Evolutionary conservation across 2,329 filamentous ascomycete species (phyloP).

Genomic region (Xylariaceae sp.): DNA sequence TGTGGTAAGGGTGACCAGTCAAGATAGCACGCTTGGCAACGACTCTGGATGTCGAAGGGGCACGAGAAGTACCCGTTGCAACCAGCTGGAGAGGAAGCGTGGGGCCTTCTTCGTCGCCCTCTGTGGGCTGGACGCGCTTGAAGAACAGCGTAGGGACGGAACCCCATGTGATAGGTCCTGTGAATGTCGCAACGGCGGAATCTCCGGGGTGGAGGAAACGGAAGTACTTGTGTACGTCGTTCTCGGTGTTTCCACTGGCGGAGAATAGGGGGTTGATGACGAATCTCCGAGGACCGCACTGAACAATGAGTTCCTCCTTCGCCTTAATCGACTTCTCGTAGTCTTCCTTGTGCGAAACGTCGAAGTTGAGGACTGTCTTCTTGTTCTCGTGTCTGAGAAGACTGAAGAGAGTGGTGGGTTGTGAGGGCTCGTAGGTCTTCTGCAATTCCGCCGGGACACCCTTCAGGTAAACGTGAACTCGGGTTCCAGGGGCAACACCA

Average conservation of each 20-base stretch:
- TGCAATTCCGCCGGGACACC: conserved; percentile 42
- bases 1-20: conserved; percentile 96
- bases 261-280: conserved; percentile 89
- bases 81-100: conserved; percentile 63
- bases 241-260: conserved; percentile 80
- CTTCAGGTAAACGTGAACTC: conserved; percentile 72
- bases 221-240: conserved; percentile 96
- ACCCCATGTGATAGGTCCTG: conserved; percentile 89
- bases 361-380: conserved; percentile 81
- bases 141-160: conserved; percentile 87
- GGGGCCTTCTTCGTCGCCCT: conserved; percentile 39
- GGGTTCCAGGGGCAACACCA: conserved; percentile 76
- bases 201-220: conserved; percentile 87
- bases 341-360: conserved; percentile 78
- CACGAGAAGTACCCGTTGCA: conserved; percentile 79
- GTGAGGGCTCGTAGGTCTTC: conserved; percentile 46
- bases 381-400: conserved; percentile 94
- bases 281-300: conserved; percentile 83
- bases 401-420: conserved; percentile 73
- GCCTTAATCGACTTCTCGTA: conserved; percentile 73
- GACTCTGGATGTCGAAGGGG: conserved; percentile 70
- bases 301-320: conserved; percentile 87
- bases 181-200: conserved; percentile 82
- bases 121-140: conserved; percentile 50
- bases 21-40: conserved; percentile 91